Evolutionary conservation across 306 rosid genomes (phyloP), one percentile per base, ranked within the genome.

Genomic region (Pterocarpus santalinus): DNA sequence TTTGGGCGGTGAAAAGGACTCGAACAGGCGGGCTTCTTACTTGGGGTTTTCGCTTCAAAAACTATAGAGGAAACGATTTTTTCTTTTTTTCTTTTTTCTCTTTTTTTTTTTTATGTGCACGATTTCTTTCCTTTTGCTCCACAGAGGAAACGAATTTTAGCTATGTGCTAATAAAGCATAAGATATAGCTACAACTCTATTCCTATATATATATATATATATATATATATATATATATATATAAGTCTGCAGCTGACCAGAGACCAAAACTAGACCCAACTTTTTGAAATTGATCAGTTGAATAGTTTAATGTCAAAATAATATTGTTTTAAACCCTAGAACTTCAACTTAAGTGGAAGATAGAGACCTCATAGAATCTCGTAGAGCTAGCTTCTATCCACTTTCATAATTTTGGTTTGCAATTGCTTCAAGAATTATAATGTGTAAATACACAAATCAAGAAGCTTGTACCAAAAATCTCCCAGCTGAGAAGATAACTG

Each of bases 321-420:
- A 6, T 3, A 35, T 36, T 7, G 6, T 63, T 32, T 28, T 22
- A 80, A 79, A 47, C 77, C 78, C 85, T 85, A 85, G 32, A 82
- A 39, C 53, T 57, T 62, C 22, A 17, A 33, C 56, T 63, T 35
- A 0, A 47, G 17, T 30, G 43, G 44, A 58, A 72, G 17, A 67
- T 34, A 33, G 14, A 56, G 16, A 46, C 22, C 47, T 76, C 28
- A 3, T 32, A 46, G 44, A 15, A 62, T 73, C 41, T 43, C 6
- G 8, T 49, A 12, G 57, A 65, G 55, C 5, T 8, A 0, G 44
- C 34, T 38, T 8, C 44, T 51, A 34, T 32, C 30, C 30, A 7
- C 62, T 33, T 1, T 28, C 41, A 41, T 10, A 44, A 66, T 58
- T 63, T 65, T 36, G 51, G 58, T 74, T 34, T 7, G 36, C 72